These are phyloP conservation scores for Phragmites australis DNA, from an alignment of 176 grass and related monocot genomes.

Conservation along the genomic window DNA sequence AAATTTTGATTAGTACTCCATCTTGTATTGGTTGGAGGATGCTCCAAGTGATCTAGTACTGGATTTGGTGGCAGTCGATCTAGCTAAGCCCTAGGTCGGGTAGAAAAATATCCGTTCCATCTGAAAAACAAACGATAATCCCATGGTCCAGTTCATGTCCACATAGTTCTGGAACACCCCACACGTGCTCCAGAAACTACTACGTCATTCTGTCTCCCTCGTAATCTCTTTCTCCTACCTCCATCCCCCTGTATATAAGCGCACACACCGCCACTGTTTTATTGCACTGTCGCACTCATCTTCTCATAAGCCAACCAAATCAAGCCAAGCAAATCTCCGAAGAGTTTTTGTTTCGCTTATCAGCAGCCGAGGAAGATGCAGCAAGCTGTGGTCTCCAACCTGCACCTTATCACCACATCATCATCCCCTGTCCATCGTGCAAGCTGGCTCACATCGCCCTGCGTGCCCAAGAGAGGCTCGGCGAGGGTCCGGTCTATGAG, in stretches of 20 bases:
- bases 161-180: conserved; percentile 16
- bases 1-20: no score
- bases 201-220: neutral
- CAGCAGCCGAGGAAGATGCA: conserved; percentile 8
- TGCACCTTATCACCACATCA: neutral
- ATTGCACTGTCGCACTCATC: neutral
- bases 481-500: conserved; percentile 13
- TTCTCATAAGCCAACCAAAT: neutral
- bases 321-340: neutral
- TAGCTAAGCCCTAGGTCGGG: no score
- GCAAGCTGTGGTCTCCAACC: conserved; percentile 27
- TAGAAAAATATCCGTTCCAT: neutral
- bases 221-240: neutral
- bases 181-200: conserved; percentile 23
- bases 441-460: neutral
- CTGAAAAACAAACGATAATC: neutral
- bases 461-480: neutral
- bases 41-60: no score
- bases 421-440: neutral
- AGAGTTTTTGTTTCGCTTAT: neutral
- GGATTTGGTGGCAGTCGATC: no score
- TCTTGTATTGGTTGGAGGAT: no score
- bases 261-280: neutral
- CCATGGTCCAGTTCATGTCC: neutral
- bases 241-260: neutral